Evolutionary conservation across 495 filamentous ascomycete genomes (phyloP), one percentile per base, ranked within the genome.

Genomic region (Penicillium atrosanguineum): DNA sequence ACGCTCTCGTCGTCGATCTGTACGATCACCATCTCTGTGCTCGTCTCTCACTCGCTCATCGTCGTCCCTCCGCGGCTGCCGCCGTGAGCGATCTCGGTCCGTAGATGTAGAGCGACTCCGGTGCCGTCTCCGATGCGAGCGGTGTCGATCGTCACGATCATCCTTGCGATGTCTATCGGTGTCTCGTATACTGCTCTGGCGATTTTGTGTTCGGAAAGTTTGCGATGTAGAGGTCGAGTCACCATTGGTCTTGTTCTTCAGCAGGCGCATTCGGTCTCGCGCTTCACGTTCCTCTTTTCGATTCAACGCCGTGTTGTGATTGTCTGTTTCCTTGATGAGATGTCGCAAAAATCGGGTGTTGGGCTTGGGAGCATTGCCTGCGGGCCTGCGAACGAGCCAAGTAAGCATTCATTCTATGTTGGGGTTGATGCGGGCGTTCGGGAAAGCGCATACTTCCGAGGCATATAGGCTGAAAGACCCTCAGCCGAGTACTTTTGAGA

Each of bases 321-420:
- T 89, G 54, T 94, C 88, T 1, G 90, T 93, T 51, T 95, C 87
- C 52, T 86, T 87, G 58, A 98, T 88, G 47, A 97, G 88, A 57
- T 94, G 89, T 23, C 86, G 83, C 12, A 98, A 75, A 59, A 97
- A 97, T 40, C 89, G 78, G 0, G 88, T 96, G 60, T 98, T 97
- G 14, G 93, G 90, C 61, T 91, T 96, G 3, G 90, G 90, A 47
- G 90, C 89, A 61, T 82, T 82, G 23, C 77, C 68, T 19, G 84
- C 70, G 36, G 78, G 69, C 52, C 82, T 84, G 54, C 12, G 11
- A 60, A 45, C 16, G 39, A 46, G n/a, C 12, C 51, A 5, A 23
- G 47, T 62, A 26, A 60, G 51, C 43, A 41, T 8, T 15, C 4
- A 6, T 18, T 14, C 16, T n/a, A 16, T 2, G 34, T n/a, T 19